Conservation (phyloP, 139 green algal species). For the Tetradesmus lagerheimii region DNA sequence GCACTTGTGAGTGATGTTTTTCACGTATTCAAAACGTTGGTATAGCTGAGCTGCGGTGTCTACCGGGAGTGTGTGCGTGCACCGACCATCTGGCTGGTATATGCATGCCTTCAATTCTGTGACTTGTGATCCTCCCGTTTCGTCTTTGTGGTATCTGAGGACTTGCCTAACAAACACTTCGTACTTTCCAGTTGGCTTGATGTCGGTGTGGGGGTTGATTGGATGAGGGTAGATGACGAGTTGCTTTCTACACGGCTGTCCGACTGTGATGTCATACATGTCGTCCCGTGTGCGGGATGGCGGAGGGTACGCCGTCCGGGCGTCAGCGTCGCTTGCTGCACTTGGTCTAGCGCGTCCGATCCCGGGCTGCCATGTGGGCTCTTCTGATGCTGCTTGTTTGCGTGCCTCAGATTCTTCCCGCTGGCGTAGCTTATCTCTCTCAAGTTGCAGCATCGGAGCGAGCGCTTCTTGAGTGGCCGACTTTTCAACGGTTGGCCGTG, state of each 20-base stretch:
- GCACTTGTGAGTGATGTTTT: not conserved
- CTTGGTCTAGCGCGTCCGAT: too few species aligned
- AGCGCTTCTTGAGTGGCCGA: not conserved
- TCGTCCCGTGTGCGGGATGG: not conserved
- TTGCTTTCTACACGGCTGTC: too few species aligned
- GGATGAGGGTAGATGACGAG: too few species aligned
- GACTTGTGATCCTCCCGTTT: too few species aligned
- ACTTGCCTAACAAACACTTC: not conserved
- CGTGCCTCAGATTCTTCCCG: too few species aligned
- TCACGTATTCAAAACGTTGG: not conserved
- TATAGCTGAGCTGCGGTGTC: not conserved
- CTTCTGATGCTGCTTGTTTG: too few species aligned
- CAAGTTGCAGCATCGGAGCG: not conserved
- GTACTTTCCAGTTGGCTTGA: too few species aligned
- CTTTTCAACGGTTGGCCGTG: not conserved
- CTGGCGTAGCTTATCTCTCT: too few species aligned
- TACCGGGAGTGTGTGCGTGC: not conserved
- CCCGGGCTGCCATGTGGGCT: too few species aligned
- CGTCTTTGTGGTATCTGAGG: not conserved
- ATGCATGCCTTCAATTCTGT: not conserved
- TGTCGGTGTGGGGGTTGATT: too few species aligned
- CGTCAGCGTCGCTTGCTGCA: too few species aligned
- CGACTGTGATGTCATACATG: slow-evolving; percentile 1
- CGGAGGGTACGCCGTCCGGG: too few species aligned
- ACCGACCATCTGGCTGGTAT: not conserved